These are phyloP conservation scores for Akebia trifoliata DNA, from an alignment of 164 flowering plant genomes.

Conservation along the genomic window DNA sequence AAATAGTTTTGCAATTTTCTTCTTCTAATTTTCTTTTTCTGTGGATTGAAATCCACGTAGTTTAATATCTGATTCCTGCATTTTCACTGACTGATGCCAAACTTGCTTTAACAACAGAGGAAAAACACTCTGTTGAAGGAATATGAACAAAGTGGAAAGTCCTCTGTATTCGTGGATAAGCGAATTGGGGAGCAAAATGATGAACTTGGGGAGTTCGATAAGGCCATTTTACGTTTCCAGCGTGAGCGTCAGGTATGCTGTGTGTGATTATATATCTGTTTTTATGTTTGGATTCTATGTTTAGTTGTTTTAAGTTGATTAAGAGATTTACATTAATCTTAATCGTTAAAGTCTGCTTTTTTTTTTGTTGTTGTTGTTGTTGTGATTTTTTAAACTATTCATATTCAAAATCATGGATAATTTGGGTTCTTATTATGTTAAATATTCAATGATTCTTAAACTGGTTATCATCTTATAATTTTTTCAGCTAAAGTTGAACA, in stretches of 20 bases:
- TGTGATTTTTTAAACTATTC: not conserved
- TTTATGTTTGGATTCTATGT: not conserved
- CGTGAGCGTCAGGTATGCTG: constrained; percentile 67
- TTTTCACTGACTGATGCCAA: not conserved
- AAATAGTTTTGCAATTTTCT: too few species aligned
- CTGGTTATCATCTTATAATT: not conserved
- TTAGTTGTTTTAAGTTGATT: not conserved
- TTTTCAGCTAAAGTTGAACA: constrained; percentile 48
- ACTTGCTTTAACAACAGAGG: constrained; percentile 42
- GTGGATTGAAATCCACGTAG: not conserved
- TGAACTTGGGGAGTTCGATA: constrained; percentile 73
- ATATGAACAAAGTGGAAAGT: constrained; percentile 73
- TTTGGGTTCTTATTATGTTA: not conserved
- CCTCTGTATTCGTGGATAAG: constrained; percentile 80
- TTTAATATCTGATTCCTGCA: not conserved
- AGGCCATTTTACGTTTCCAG: constrained; percentile 85
- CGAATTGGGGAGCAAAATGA: constrained; percentile 84
- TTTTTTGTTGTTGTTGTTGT: not conserved
- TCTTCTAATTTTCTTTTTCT: not conserved
- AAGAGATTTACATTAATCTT: not conserved
- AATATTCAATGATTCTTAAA: not conserved
- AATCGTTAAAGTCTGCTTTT: not conserved
- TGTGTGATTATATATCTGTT: not conserved
- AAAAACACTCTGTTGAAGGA: constrained; percentile 80
- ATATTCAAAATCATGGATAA: not conserved